These are phyloP conservation scores for Heliamphora pulchella DNA, from an alignment of 179 eudicot species.

Conservation along the genomic window DNA sequence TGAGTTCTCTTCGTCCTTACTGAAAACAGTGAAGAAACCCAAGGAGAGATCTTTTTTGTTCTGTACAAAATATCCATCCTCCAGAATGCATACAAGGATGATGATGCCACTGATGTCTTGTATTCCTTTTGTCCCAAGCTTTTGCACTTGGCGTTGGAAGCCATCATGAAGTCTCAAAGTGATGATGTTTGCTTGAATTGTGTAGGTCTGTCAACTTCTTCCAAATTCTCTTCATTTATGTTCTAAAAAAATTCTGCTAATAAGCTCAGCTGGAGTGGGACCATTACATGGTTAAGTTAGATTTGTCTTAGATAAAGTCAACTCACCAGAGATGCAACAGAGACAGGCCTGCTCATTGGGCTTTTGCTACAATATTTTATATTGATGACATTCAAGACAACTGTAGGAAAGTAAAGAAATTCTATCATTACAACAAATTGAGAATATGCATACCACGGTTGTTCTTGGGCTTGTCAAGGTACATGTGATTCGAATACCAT, in stretches of 20 bases:
- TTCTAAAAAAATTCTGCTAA: not conserved
- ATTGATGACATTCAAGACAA: not conserved
- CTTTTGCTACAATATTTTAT: not conserved
- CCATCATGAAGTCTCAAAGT: conserved; percentile 78
- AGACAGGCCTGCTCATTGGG: not conserved
- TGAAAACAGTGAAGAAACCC: conserved; percentile 70
- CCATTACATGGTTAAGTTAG: not conserved
- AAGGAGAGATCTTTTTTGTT: conserved; percentile 87
- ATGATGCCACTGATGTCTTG: conserved; percentile 42
- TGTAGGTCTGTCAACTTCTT: conserved; percentile 50
- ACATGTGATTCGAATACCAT: not conserved
- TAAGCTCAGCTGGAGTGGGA: conserved; percentile 4
- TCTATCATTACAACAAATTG: not conserved
- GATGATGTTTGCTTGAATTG: conserved; percentile 92
- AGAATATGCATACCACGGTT: not conserved
- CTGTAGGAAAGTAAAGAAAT: not conserved
- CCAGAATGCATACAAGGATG: conserved; percentile 38
- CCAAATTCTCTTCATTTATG: conserved; percentile 1
- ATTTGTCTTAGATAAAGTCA: not conserved
- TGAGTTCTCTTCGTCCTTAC: conserved; percentile 10
- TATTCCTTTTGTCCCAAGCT: conserved; percentile 52
- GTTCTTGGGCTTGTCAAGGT: not conserved
- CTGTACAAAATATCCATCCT: conserved; percentile 61
- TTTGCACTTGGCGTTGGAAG: conserved; percentile 60
- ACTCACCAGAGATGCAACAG: not conserved